Percentiles rank a stretch among this genome's conserved stretches.
phyloP scores from a whole-genome alignment of 345 rosid species.

The Aquilaria malaccensis region DNA sequence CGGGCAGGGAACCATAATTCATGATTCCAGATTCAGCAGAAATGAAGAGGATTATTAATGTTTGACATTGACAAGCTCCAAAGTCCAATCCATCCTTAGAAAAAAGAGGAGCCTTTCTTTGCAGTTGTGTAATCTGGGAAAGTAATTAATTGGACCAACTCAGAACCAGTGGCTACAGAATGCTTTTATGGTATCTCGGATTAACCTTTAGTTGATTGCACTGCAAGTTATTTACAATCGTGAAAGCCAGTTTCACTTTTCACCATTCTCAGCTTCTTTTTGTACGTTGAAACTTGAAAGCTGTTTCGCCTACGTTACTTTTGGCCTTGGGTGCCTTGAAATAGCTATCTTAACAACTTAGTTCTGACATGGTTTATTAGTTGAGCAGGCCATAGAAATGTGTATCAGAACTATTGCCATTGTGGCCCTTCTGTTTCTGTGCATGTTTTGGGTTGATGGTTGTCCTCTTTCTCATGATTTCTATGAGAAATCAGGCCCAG shows the following conservation, averaged over 20 bases:
- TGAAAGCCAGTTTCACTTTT: neutral
- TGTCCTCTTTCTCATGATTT: slow-evolving; percentile 24
- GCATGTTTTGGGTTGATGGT: slow-evolving; percentile 7
- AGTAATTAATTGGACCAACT: neutral
- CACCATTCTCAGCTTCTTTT: neutral
- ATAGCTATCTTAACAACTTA: neutral
- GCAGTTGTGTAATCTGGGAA: neutral
- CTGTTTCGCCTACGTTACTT: neutral
- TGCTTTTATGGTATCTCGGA: neutral
- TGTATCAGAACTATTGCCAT: slow-evolving; percentile 7
- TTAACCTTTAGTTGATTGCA: neutral
- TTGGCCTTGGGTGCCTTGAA: neutral
- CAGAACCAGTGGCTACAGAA: neutral
- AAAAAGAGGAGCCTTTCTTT: neutral
- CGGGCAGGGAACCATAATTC: neutral
- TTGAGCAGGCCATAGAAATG: neutral
- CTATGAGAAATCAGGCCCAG: slow-evolving; percentile 37
- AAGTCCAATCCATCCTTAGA: neutral
- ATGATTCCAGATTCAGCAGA: slow-evolving; percentile 1
- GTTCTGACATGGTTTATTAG: neutral
- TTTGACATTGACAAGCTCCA: neutral
- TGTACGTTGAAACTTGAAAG: neutral
- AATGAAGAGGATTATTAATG: slow-evolving; percentile 5
- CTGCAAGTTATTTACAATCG: neutral
- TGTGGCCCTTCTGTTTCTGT: slow-evolving; percentile 4